Evolutionary conservation across 2,329 filamentous ascomycete species (phyloP).

Genomic region (Verruconis gallopava): DNA sequence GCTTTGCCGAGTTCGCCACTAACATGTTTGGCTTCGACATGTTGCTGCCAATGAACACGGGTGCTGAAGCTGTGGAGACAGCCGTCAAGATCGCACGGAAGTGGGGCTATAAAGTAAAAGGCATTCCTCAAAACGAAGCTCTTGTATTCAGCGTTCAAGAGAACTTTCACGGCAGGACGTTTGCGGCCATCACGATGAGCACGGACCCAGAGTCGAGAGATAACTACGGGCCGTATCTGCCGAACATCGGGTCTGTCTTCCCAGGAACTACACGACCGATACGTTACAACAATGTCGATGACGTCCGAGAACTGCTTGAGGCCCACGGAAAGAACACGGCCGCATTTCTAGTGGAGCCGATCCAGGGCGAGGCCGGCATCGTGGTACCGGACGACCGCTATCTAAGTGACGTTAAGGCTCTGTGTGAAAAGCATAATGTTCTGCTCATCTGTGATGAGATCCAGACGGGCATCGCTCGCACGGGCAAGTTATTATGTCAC

Average conservation of each 20-base stretch:
- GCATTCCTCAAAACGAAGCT: slow-evolving; percentile 71
- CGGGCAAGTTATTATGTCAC: slow-evolving; percentile 83
- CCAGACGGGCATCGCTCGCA: slow-evolving; percentile 92
- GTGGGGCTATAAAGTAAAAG: slow-evolving; percentile 96
- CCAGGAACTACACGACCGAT: slow-evolving; percentile 68
- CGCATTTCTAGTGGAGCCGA: slow-evolving; percentile 89
- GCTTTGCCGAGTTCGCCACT: slow-evolving; percentile 87
- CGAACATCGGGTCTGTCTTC: slow-evolving; percentile 65
- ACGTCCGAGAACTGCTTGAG: slow-evolving; percentile 68
- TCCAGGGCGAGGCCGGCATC: slow-evolving; percentile 94
- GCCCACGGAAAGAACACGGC: slow-evolving; percentile 74
- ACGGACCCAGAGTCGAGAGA: slow-evolving; percentile 90
- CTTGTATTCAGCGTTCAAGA: slow-evolving; percentile 72
- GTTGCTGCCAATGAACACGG: slow-evolving; percentile 97
- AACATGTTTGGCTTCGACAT: slow-evolving; percentile 89
- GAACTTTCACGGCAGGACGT: slow-evolving; percentile 97
- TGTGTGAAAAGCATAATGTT: slow-evolving; percentile 92
- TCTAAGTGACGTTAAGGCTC: slow-evolving; percentile 60
- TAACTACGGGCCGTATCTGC: slow-evolving; percentile 94
- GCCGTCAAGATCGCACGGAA: slow-evolving; percentile 93
- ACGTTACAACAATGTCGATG: slow-evolving; percentile 72
- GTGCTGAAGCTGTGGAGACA: slow-evolving; percentile 91
- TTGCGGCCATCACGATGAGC: slow-evolving; percentile 90
- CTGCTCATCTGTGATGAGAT: slow-evolving; percentile 97
- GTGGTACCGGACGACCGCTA: slow-evolving; percentile 89